phyloP scores from a whole-genome alignment of 2,329 filamentous ascomycete species.

The Stagonosporopsis vannaccii region DNA sequence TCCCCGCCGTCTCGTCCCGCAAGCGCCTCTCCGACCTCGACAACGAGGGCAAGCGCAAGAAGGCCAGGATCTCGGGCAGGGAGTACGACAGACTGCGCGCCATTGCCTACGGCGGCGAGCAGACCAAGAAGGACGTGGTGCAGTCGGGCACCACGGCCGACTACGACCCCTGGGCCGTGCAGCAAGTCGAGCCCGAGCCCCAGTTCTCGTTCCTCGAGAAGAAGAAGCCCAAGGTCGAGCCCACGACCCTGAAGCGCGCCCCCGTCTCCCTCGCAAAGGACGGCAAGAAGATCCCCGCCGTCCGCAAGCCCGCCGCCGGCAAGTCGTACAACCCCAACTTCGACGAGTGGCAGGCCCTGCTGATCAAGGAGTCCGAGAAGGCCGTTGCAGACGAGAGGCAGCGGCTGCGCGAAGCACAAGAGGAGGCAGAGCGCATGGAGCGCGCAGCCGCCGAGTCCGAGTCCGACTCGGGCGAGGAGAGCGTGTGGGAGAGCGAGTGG shows the following conservation, averaged over 20 bases:
- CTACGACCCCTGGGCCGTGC: constrained; percentile 81
- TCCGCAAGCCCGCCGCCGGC: constrained; percentile 79
- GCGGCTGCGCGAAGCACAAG: constrained; percentile 71
- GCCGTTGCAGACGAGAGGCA: constrained; percentile 80
- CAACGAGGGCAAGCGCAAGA: constrained; percentile 72
- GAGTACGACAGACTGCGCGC: constrained; percentile 80
- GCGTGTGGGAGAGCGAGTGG: constrained; percentile 88
- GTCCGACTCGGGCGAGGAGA: constrained; percentile 83
- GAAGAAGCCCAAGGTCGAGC: constrained; percentile 71
- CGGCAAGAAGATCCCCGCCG: constrained; percentile 79
- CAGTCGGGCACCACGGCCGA: constrained; percentile 64
- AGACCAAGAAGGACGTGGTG: constrained; percentile 56
- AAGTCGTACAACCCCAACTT: constrained; percentile 94
- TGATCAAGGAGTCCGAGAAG: constrained; percentile 77
- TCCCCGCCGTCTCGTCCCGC: constrained; percentile 78
- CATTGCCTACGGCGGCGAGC: constrained; percentile 76
- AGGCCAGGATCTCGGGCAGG: constrained; percentile 82
- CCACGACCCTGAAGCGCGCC: constrained; percentile 75
- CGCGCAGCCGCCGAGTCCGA: constrained; percentile 76
- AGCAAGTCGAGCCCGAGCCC: constrained; percentile 58
- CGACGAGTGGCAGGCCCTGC: constrained; percentile 80
- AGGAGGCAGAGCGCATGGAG: constrained; percentile 72
- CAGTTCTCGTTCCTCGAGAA: constrained; percentile 72
- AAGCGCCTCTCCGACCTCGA: constrained; percentile 81
- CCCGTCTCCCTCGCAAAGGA: constrained; percentile 83